Conservation (phyloP, 257 asterid genomes). For the Sherardia arvensis region DNA sequence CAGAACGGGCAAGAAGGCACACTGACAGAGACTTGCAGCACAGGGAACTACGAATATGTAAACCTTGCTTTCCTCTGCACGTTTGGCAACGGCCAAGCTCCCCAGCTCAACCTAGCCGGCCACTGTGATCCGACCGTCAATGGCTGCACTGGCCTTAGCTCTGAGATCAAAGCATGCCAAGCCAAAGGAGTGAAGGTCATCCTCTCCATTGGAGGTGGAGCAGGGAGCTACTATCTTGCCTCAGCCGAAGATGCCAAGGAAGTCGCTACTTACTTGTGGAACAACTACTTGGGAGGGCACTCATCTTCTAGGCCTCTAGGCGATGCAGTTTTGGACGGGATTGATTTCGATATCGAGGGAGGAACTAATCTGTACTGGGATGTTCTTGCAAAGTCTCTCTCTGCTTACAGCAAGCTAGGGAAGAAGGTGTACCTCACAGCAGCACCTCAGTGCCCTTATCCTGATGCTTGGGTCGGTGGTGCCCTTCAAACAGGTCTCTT, state of each 20-base stretch:
- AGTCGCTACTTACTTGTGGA: constrained; percentile 38
- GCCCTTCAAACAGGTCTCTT: constrained; percentile 33
- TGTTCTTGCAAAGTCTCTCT: constrained; percentile 26
- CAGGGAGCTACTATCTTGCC: constrained; percentile 30
- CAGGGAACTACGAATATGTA: constrained; percentile 22
- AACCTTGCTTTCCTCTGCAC: constrained; percentile 33
- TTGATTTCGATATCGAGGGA: constrained; percentile 39
- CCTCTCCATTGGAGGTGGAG: constrained; percentile 34
- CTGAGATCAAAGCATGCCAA: constrained; percentile 35
- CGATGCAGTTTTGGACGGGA: constrained; percentile 31
- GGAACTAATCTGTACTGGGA: constrained; percentile 40
- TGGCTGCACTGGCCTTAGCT: constrained; percentile 26
- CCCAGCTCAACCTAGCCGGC: constrained; percentile 35
- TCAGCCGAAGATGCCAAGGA: constrained; percentile 28
- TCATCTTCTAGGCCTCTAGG: constrained; percentile 35
- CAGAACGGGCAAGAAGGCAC: constrained; percentile 35
- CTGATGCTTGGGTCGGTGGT: constrained; percentile 32
- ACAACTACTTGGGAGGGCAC: constrained; percentile 36
- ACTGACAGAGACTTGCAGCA: constrained; percentile 29
- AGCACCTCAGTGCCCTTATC: constrained; percentile 46
- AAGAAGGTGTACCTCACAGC: constrained; percentile 43
- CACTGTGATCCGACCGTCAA: constrained; percentile 37
- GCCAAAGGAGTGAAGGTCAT: constrained; percentile 33
- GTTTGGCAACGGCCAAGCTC: constrained; percentile 29
- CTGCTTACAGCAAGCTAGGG: constrained; percentile 23